Evolutionary conservation across 345 rosid species (phyloP), one percentile per base, ranked within the genome.

Genomic region (Nasturtium officinale): DNA sequence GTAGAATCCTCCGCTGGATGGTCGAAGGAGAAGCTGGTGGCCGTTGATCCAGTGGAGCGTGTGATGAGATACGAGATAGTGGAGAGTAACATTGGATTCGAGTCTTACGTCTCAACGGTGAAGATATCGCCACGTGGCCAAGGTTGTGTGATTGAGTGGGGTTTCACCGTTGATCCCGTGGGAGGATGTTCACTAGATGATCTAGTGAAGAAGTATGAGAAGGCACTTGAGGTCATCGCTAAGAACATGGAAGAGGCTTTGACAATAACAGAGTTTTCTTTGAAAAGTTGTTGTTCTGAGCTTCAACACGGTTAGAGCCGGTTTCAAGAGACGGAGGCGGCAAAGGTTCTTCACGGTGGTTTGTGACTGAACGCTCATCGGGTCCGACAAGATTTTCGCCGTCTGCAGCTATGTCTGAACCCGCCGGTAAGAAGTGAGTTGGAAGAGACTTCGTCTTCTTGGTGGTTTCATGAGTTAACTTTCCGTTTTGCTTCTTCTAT

Each of bases 141-240:
- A 11, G 90, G 89, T 13, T 92, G 87, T 11, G 66, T 61, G 77
- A 75, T 92, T n/a, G 86, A 86, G 63, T 85, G 98, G 95, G 61
- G 70, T 16, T 83, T 86, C 61, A 21, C 56, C 5, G 85, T 86
- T 48, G 84, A 89, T 81, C 87, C 91, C 0, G 86, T 90, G 59
- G 79, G 75, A 54, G 87, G 91, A 11, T 71, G 58, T 83, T 42
- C 13, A 4, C 11, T 84, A 51, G 86, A 79, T 16, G 83, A 79
- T 69, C 51, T 89, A 73, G 82, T 76, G 51, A 54, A 53, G 18
- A 60, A 52, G 50, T 76, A 67, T 54, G 69, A 68, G 33, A 61
- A 52, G 18, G 74, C 64, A 52, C 69, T 68, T 23, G 62, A 3
- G 42, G 8, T 67, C 13, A 75, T 67, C 23, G 23, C 68, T n/a